phyloP scores from a whole-genome alignment of 257 asterid species.

The Dorcoceras hygrometricum region DNA sequence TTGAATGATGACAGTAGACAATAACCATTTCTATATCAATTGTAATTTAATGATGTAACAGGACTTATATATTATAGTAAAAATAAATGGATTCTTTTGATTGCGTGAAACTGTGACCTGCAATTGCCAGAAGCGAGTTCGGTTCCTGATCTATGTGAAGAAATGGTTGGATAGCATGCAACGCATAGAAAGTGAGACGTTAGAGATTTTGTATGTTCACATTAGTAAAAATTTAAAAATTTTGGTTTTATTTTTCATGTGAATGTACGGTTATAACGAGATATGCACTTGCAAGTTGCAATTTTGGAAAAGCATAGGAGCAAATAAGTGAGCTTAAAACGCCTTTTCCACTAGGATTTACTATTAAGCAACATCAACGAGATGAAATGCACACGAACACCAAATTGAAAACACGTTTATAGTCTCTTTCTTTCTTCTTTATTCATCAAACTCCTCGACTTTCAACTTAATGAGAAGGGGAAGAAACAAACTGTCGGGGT shows the following conservation, averaged over 20 bases:
- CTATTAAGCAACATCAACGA: conserved; percentile 33
- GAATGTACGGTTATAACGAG: not conserved
- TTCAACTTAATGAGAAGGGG: conserved; percentile 64
- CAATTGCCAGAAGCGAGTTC: too few species aligned
- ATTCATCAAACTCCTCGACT: conserved; percentile 33
- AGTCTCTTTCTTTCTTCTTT: conserved; percentile 36
- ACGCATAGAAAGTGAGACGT: not conserved
- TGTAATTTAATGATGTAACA: not conserved
- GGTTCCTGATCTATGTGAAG: not conserved
- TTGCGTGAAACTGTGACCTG: too few species aligned
- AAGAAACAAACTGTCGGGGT: conserved; percentile 89
- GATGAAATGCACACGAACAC: conserved; percentile 34
- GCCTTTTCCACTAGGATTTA: conserved; percentile 37
- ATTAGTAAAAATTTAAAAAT: too few species aligned
- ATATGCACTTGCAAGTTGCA: not conserved
- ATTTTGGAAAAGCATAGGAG: not conserved
- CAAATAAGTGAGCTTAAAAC: conserved; percentile 22
- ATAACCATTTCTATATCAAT: too few species aligned
- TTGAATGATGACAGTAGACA: not conserved
- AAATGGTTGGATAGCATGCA: too few species aligned
- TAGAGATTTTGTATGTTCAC: not conserved
- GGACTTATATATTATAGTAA: too few species aligned
- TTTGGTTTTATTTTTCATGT: not conserved
- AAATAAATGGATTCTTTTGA: not conserved
- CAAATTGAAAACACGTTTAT: conserved; percentile 30